Base-by-base conservation (phyloP, 164 flowering plant species). In the Tinospora cordifolia region DNA sequence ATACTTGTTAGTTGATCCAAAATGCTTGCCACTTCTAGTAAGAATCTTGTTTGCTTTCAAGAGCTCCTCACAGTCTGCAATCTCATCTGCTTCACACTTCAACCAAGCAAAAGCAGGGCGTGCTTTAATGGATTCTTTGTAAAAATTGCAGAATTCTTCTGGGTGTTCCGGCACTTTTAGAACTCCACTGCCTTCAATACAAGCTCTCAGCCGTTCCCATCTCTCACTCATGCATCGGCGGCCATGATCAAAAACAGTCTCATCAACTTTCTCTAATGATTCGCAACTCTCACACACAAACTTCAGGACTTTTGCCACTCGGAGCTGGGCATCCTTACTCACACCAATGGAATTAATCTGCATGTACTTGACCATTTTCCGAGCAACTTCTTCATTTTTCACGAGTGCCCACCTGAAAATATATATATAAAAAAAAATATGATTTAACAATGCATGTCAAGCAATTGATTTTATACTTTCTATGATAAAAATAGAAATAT, bases 91-190 rank as follows among this genome's bases (percentile, higher is more conserved):
- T 62, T 84, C 86, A 44, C 95, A 89, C 69, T 87, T 89, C 62
- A 89, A 39, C 98, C 98, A 90, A 6, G 98, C 98, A 70, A 93
- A 93, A 40, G 95, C 88, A 74, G 91, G 91, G n/a, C 75, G 79
- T 21, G 86, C 69, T 57, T 74, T 75, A 1, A 68, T 74, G 12
- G 10, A 36, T 7, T 36, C 67, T 3, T 72, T 69, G 8, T 64
- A 47, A 57, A 78, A 85, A 17, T 65, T 68, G 86, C 90, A 86
- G 49, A 25, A 67, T 8, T 54, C 79, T 0, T 81, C 63, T 0
- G 79, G 59, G 47, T 80, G 86, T 1, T 80, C 79, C 0, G 93
- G 90, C 68, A 85, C 36, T 36, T 83, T 83, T 75, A 89, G 87
- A 3, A 54, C 38, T 0, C 81, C 77, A 62, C 81, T 81, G 5